phyloP scores from a whole-genome alignment of 164 flowering plant genomes.

The Akebia trifoliata region DNA sequence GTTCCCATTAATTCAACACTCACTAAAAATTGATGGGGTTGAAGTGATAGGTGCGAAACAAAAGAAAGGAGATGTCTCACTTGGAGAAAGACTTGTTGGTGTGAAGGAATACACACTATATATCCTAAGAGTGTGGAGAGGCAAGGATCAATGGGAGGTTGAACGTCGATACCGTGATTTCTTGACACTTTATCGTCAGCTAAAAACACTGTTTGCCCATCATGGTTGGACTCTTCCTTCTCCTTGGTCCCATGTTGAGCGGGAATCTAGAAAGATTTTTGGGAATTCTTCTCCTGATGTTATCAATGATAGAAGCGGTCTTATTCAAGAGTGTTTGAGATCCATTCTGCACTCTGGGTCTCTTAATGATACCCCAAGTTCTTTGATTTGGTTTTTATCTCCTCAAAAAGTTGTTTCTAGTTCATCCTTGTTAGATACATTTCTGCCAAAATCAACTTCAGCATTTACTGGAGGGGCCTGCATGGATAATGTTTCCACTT shows the following conservation, averaged over 20 bases:
- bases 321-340: conserved; percentile 80
- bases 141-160: conserved; percentile 76
- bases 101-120: conserved; percentile 90
- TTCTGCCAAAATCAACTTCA: conserved; percentile 19
- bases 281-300: conserved; percentile 87
- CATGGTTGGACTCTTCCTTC: conserved; percentile 70
- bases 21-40: conserved; percentile 58
- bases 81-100: conserved; percentile 90
- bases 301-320: conserved; percentile 69
- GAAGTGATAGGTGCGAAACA: conserved; percentile 92
- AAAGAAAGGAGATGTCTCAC: conserved; percentile 78
- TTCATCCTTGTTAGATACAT: conserved; percentile 31
- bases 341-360: conserved; percentile 51
- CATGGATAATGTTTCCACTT: conserved; percentile 25
- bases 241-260: conserved; percentile 77
- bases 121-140: conserved; percentile 71
- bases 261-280: conserved; percentile 79
- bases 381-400: conserved; percentile 66
- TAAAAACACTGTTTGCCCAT: conserved; percentile 53
- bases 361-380: conserved; percentile 38
- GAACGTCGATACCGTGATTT: conserved; percentile 95
- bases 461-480: conserved; percentile 12
- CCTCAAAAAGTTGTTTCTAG: conserved; percentile 40
- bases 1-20: conserved; percentile 21
- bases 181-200: conserved; percentile 57